Evolutionary conservation across 2,329 filamentous ascomycete species (phyloP).

Genomic region (Venturia effusa): DNA sequence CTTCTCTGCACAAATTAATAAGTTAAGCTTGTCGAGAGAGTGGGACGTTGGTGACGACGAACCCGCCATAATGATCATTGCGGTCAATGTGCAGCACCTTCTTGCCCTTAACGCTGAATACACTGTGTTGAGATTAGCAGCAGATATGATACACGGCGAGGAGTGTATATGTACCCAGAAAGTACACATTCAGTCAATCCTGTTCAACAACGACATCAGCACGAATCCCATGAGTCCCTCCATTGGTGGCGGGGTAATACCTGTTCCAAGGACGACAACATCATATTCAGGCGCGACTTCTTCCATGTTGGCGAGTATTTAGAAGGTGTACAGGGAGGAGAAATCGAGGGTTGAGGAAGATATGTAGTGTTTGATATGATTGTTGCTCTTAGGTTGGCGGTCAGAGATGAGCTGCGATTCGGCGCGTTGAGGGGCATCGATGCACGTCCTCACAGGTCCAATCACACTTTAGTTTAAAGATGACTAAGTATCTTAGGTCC

Average conservation of each 20-base stretch:
- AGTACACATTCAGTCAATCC: constrained; percentile 98
- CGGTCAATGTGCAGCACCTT: constrained; percentile 98
- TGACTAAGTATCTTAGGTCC: too few relatives aligned
- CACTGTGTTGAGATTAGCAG: constrained; percentile 41
- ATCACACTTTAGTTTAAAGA: too few relatives aligned
- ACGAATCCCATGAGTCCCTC: neutral
- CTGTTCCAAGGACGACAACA: constrained; percentile 95
- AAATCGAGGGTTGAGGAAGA: neutral
- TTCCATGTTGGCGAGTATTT: constrained; percentile 57
- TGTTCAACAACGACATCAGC: constrained; percentile 33
- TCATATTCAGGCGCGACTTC: constrained; percentile 98
- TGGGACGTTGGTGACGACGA: constrained; percentile 28
- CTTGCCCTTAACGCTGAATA: constrained; percentile 95
- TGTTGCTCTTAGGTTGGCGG: constrained; percentile 2
- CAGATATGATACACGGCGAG: neutral
- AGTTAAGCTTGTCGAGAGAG: neutral
- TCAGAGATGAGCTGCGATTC: neutral
- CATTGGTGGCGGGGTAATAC: constrained; percentile 45
- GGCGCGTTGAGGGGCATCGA: neutral
- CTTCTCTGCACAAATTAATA: constrained; percentile 59
- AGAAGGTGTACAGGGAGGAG: neutral
- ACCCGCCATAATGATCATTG: constrained; percentile 98
- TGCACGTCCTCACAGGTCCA: neutral
- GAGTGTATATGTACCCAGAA: constrained; percentile 57
- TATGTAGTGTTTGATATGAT: neutral